Evolutionary conservation across 116 monocot genomes (phyloP).

Genomic region (Phalaenopsis hybrid): DNA sequence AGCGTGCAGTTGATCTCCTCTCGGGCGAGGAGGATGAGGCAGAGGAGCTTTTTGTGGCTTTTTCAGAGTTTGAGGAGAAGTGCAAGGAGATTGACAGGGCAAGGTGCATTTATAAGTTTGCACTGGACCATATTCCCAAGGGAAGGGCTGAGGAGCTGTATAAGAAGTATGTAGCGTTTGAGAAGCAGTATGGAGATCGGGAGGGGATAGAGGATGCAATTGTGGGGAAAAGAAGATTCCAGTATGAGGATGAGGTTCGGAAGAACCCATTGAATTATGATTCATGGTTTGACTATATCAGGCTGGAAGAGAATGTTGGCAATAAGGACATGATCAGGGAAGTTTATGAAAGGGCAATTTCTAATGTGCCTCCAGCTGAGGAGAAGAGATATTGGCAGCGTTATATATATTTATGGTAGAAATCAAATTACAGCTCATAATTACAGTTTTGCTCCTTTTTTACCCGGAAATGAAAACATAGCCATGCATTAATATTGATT

Average conservation of each 20-base stretch:
- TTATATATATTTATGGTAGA: constrained; percentile 78
- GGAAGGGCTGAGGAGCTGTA: constrained; percentile 77
- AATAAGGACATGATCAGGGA: constrained; percentile 63
- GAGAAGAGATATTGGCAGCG: constrained; percentile 94
- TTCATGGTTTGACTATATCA: constrained; percentile 82
- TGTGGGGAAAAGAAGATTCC: constrained; percentile 81
- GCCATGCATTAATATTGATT: not conserved
- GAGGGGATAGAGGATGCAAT: constrained; percentile 90
- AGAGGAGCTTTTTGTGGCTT: constrained; percentile 70
- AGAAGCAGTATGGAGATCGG: constrained; percentile 79
- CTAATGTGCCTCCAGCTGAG: constrained; percentile 81
- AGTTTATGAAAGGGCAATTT: constrained; percentile 78
- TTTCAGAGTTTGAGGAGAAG: constrained; percentile 84
- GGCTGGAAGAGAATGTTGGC: constrained; percentile 76
- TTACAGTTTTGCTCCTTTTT: not conserved
- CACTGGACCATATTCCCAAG: constrained; percentile 77
- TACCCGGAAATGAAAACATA: not conserved
- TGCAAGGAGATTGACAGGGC: constrained; percentile 80
- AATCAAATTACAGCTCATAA: not conserved
- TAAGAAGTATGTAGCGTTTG: constrained; percentile 65
- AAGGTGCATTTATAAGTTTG: constrained; percentile 60
- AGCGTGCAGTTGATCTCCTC: constrained; percentile 61
- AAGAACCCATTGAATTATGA: constrained; percentile 85
- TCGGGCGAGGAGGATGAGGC: constrained; percentile 66
- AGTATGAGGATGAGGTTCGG: constrained; percentile 84